Base-by-base conservation (phyloP, 2,329 filamentous ascomycete genomes). In the Erysiphe pulchra region DNA sequence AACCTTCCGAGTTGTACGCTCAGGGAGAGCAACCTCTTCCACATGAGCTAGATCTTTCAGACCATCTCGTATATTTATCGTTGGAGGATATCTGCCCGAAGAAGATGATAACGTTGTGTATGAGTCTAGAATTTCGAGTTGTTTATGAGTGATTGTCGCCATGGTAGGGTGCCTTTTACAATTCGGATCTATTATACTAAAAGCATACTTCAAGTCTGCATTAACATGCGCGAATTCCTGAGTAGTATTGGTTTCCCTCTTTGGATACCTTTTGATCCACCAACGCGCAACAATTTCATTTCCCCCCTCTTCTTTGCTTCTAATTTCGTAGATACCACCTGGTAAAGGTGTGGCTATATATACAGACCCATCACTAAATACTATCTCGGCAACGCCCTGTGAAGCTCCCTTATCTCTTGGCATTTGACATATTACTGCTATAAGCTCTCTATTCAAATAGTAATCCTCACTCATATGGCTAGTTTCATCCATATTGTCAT, bases 141-240 rank as follows among this genome's bases (percentile, higher is more conserved):
- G 71, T 4, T 67, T 65, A 12, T 68, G 67, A 3, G 71, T 76
- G 40, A 87, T 65, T 2, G 69, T 73, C 0, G 78, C 81, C 61
- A 86, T 70, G 54, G 86, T 72, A 4, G 82, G 80, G 55, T 87
- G 81, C 12, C 77, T 72, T 32, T 78, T 67, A 9, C 70, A 72
- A 42, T 70, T 69, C 0, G 79, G 72, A 52, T 80, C 73, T 53
- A 87, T 75, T 50, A 83, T 73, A 61, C 78, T 84, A 57, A 87
- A 87, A 9, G 74, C 82, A 63, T 77, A 86, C 56, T 73, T 75
- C 47, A 61, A 63, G 42, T 72, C 70, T 37, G 51, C 42, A 52
- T 51, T 44, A 53, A 47, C 28, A 56, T 52, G 41, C 50, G 54
- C 16, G 41, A 52, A 55, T 24, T 59, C 54, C 45, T 51, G 47